Evolutionary conservation across 2,329 filamentous ascomycete genomes (phyloP), one percentile per base, ranked within the genome.

Genomic region (Fusarium sulawesiense): DNA sequence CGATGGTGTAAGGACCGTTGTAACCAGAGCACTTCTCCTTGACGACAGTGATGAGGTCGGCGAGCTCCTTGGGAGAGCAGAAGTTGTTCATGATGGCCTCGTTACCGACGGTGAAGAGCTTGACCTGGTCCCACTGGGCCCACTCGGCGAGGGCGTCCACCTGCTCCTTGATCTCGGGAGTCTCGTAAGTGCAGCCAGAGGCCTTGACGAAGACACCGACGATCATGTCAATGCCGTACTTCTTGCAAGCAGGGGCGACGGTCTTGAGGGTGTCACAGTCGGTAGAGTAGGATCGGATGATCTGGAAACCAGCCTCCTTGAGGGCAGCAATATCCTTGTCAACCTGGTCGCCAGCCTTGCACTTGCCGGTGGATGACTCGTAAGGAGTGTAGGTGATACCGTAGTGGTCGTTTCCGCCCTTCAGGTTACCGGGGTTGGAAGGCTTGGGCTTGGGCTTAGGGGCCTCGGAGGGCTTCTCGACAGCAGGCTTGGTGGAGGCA

Each of bases 91-190:
- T 92, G 80, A 97, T 83, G 73, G 92, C 91, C 87, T 98, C 95
- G 86, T 98, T 98, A 82, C 93, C 94, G 72, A 97, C 88, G 32
- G 96, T 91, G 71, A 97, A 85, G 75, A 97, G 88, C 78, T 92
- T 88, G 72, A 97, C 91, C 51, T 92, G 79, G 66, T 89, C 86
- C 90, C 91, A 97, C 80, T 92, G 82, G 68, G 82, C 87, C 89
- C 93, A 97, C 64, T 80, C 75, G 80, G 88, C 85, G 80, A 98
- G 92, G 66, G 89, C 88, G 32, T 86, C 82, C 65, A 98, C 86
- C 86, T 98, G 94, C 75, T 88, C 83, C 77, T 89, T 83, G 73
- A 93, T 90, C 59, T 87, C 88, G 60, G 87, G 83, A 76, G 83
- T 83, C 73, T 78, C 78, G 78, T 90, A 87, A 75, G 82, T 83